Evolutionary conservation across 345 rosid genomes (phyloP).

Genomic region (Boechera divaricarpa): DNA sequence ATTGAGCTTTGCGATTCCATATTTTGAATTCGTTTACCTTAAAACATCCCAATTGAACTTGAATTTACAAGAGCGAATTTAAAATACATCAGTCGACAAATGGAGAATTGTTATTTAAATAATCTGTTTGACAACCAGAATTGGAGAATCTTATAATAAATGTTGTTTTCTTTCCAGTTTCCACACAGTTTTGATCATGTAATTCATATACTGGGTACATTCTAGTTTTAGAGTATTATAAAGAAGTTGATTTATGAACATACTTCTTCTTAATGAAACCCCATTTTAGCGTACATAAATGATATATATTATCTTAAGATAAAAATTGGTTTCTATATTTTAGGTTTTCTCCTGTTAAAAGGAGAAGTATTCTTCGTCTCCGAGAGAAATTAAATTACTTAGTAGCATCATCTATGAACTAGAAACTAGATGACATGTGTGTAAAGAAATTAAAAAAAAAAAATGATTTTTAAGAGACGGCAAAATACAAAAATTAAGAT

Average conservation of each 20-base stretch:
- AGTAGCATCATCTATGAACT: conserved; percentile 20
- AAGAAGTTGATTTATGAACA: neutral
- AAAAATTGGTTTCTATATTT: neutral
- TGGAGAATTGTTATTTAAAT: too few species aligned
- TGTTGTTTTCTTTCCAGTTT: too few species aligned
- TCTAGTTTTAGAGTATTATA: neutral
- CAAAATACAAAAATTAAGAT: neutral
- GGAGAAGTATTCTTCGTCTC: neutral
- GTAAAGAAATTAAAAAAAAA: neutral
- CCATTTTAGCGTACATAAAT: neutral
- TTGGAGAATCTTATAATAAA: too few species aligned
- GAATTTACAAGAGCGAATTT: too few species aligned
- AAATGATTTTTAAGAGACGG: conserved; percentile 29
- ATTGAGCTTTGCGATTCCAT: too few species aligned
- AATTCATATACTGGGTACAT: too few species aligned
- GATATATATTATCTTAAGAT: neutral
- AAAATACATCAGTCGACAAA: too few species aligned
- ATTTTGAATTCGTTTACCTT: too few species aligned
- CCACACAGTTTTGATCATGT: too few species aligned
- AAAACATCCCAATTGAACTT: too few species aligned
- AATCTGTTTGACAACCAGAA: too few species aligned
- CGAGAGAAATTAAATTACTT: neutral
- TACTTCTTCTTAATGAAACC: neutral
- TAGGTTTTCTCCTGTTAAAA: neutral
- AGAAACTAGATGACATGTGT: conserved; percentile 24